phyloP scores from a whole-genome alignment of 352 stramenopile genomes.

The Phytophthora niederhauseri region DNA sequence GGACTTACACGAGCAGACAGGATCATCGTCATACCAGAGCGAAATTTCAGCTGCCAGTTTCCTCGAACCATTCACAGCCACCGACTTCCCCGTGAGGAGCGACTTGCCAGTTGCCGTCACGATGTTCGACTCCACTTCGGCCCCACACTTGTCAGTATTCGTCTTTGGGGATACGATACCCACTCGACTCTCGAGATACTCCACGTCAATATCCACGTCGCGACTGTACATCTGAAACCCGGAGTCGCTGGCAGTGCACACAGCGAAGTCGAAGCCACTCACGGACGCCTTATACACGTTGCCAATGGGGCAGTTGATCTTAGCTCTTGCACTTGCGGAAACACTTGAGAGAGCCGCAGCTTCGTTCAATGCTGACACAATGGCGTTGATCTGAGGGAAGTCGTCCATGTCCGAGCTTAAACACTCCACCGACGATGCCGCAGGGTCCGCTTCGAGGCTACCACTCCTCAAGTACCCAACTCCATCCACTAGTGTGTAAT shows the following conservation, averaged over 20 bases:
- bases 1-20: constrained; percentile 23
- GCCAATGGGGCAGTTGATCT: constrained; percentile 5
- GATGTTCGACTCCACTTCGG: not conserved
- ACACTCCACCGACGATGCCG: constrained; percentile 11
- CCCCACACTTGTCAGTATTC: constrained; percentile 1
- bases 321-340: not conserved
- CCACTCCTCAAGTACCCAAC: constrained; percentile 26
- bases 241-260: constrained; percentile 5
- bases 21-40: constrained; percentile 6
- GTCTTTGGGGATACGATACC: constrained; percentile 13
- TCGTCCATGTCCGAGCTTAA: constrained; percentile 22
- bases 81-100: constrained; percentile 4
- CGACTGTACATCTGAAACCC: constrained; percentile 20
- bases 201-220: constrained; percentile 27
- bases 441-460: not conserved
- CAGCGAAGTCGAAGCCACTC: constrained; percentile 10
- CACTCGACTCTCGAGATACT: constrained; percentile 11
- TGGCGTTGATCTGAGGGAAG: constrained; percentile 30
- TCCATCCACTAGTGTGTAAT: constrained; percentile 36
- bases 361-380: constrained; percentile 20
- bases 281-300: constrained; percentile 17
- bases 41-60: constrained; percentile 13
- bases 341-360: constrained; percentile 12
- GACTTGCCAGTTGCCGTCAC: constrained; percentile 11
- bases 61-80: not conserved